Evolutionary conservation across 441 rosid species (phyloP), one percentile per base, ranked within the genome.

Genomic region (Croton laevigatus): DNA sequence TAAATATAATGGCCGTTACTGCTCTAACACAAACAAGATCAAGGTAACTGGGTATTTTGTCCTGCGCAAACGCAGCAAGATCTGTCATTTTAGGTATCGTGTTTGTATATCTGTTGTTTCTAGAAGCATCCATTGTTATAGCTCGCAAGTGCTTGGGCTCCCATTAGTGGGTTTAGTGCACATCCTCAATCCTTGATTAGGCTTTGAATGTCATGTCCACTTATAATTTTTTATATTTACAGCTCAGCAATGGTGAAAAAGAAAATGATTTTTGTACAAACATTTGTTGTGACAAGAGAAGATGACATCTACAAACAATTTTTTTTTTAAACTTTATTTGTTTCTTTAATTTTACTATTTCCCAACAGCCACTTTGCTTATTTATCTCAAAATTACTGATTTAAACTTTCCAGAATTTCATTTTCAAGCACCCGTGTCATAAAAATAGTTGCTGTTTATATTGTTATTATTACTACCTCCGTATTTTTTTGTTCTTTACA

Each of bases 201-300:
- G 20, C 37, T 11, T 6, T 48, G 36, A 48, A 51, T 14, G 59
- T 23, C 11, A 54, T 16, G 32, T 69, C 45, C 44, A 32, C 48
- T 64, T 40, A 19, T 20, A 49, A 36, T 27, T 27, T 17, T 38
- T 12, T 36, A 51, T 52, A 45, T 5, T 38, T 60, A 36, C 36
- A 63, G 52, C 71, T 68, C 53, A 45, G 68, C 52, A 59, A 48
- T 20, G 40, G 37, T 46, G 40, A 52, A 59, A 61, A 3, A 36
- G 16, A 48, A 34, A 59, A 44, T 4, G 8, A 48, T 19, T 37
- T 8, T 61, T 60, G 38, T 19, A 1, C 19, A 32, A 38, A 16
- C 5, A 3, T 59, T n/a, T 48, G 22, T 36, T 66, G 32, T 49
- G 69, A 13, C 9, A 66, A n/a, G 69, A 9, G n/a, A 19, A 27